Evolutionary conservation across 2,329 filamentous ascomycete species (phyloP).

Genomic region (Nigrospora oryzae): DNA sequence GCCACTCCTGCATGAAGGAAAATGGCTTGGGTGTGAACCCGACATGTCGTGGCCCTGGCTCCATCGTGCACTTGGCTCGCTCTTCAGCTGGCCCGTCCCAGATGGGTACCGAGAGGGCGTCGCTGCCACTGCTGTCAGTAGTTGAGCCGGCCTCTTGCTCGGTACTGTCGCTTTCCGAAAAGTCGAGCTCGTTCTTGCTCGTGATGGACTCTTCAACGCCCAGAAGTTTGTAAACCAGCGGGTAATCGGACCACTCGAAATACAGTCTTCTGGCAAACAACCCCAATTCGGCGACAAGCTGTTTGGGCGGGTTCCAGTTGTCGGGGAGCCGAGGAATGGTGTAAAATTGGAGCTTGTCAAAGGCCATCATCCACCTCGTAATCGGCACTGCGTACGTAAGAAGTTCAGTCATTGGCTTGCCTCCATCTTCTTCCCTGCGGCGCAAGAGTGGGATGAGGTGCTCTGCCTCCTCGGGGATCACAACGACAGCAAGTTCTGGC

Average conservation of each 20-base stretch:
- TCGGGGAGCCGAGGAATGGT: slow-evolving; percentile 36
- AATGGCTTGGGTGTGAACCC: slow-evolving; percentile 25
- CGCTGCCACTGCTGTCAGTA: background rate
- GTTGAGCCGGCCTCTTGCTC: slow-evolving; percentile 3
- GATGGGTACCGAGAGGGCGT: background rate
- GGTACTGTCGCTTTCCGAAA: slow-evolving; percentile 6
- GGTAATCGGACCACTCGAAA: slow-evolving; percentile 41
- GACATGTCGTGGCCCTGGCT: background rate
- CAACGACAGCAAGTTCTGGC: slow-evolving; percentile 38
- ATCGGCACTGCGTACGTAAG: slow-evolving; percentile 52
- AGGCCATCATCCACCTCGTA: slow-evolving; percentile 50
- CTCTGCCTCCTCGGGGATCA: slow-evolving; percentile 57
- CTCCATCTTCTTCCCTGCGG: background rate
- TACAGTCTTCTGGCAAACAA: slow-evolving; percentile 54
- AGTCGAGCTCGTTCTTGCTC: slow-evolving; percentile 6
- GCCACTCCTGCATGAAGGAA: slow-evolving; percentile 46
- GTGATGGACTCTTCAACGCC: slow-evolving; percentile 12
- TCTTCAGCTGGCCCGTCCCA: background rate
- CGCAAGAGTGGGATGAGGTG: slow-evolving; percentile 37
- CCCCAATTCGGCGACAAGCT: slow-evolving; percentile 50
- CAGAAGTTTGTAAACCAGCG: slow-evolving; percentile 21
- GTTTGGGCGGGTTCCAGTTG: slow-evolving; percentile 33
- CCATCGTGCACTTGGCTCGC: background rate
- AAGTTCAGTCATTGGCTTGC: slow-evolving; percentile 28
- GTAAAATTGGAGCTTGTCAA: slow-evolving; percentile 46